phyloP scores from a whole-genome alignment of 2,329 filamentous ascomycete species.

The Nothophoma quercina region DNA sequence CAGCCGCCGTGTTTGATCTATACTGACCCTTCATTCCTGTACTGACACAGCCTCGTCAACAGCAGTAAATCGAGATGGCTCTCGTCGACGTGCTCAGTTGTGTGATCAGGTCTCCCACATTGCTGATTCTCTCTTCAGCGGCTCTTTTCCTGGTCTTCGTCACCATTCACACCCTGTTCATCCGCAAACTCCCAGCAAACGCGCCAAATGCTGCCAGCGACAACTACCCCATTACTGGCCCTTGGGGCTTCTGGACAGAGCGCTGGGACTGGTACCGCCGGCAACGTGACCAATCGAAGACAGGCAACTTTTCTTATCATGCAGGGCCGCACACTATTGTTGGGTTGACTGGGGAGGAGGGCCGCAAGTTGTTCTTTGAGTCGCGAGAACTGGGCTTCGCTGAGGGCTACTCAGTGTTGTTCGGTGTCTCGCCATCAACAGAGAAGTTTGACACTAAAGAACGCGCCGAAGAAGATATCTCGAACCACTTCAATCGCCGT shows the following conservation, averaged over 20 bases:
- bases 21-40: not conserved
- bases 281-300: conserved; percentile 40
- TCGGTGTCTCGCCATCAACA: conserved; percentile 29
- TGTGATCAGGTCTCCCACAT: conserved; percentile 17
- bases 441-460: conserved; percentile 19
- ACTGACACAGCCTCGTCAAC: not conserved
- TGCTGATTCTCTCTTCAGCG: conserved; percentile 17
- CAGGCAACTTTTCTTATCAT: conserved; percentile 60
- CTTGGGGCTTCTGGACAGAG: conserved; percentile 56
- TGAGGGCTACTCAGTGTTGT: conserved; percentile 50
- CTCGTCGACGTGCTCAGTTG: conserved; percentile 6
- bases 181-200: conserved; percentile 30
- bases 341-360: conserved; percentile 54
- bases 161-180: conserved; percentile 23
- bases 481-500: conserved; percentile 33
- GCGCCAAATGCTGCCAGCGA: conserved; percentile 31
- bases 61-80: conserved; percentile 12
- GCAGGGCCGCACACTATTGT: conserved; percentile 57
- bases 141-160: conserved; percentile 22
- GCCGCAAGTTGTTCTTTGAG: conserved; percentile 56
- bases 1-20: not conserved
- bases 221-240: conserved; percentile 54
- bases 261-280: conserved; percentile 56
- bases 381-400: conserved; percentile 54
- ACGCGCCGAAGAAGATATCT: conserved; percentile 21